These are phyloP conservation scores for Uromyces viciae-fabae DNA, from an alignment of 1,284 basidiomycete species.

Conservation along the genomic window DNA sequence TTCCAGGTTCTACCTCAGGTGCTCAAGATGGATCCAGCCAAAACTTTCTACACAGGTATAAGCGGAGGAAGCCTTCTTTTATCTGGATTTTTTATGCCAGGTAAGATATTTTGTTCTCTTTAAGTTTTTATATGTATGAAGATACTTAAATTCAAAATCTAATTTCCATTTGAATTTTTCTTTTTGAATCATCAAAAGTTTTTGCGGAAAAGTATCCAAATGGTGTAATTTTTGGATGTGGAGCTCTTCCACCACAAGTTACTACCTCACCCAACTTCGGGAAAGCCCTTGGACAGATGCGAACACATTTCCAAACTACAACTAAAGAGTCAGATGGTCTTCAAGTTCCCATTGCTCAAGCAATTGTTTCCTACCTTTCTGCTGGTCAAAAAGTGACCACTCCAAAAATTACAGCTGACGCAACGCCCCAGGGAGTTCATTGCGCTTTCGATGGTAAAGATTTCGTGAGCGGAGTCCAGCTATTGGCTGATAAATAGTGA, in stretches of 20 bases:
- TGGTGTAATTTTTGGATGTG: slow-evolving; percentile 29
- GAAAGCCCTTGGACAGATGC: slow-evolving; percentile 31
- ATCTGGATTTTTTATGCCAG: slow-evolving; percentile 33
- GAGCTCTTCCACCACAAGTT: slow-evolving; percentile 30
- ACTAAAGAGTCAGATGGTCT: slow-evolving; percentile 6
- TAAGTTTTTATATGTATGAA: no score
- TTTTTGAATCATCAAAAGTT: not conserved
- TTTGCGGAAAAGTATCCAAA: slow-evolving; percentile 34
- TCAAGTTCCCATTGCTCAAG: slow-evolving; percentile 27
- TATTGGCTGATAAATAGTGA: slow-evolving; percentile 39
- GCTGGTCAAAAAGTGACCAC: not conserved
- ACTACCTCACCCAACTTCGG: slow-evolving; percentile 24
- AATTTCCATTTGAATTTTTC: no score
- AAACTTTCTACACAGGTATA: slow-evolving; percentile 37
- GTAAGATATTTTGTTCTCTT: not conserved
- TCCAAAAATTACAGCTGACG: slow-evolving; percentile 26
- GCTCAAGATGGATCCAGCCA: slow-evolving; percentile 24
- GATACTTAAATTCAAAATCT: no score
- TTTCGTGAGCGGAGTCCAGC: slow-evolving; percentile 35
- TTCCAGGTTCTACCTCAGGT: slow-evolving; percentile 35
- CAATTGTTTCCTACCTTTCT: slow-evolving; percentile 11
- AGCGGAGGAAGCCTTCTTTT: slow-evolving; percentile 38
- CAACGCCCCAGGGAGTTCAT: slow-evolving; percentile 29
- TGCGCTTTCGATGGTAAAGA: slow-evolving; percentile 31
- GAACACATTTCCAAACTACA: slow-evolving; percentile 40